Evolutionary conservation across 805 yeast species (phyloP).

Genomic region (Peterozyma xylosa): DNA sequence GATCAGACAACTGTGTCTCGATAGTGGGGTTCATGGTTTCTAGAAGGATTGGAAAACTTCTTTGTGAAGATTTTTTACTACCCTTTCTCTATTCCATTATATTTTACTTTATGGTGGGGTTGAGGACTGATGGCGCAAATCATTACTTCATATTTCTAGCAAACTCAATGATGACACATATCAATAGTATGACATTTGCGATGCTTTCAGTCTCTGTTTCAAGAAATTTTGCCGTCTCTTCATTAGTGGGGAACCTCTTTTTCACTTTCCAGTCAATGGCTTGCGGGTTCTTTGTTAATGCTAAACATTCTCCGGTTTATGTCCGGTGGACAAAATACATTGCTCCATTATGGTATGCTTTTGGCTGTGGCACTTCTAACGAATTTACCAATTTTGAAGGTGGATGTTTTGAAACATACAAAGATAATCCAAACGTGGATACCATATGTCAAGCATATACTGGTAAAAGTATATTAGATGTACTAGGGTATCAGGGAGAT

Average conservation of each 20-base stretch:
- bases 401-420: slow-evolving; percentile 37
- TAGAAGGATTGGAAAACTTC: slow-evolving; percentile 55
- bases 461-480: slow-evolving; percentile 45
- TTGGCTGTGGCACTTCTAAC: slow-evolving; percentile 60
- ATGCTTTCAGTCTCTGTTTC: slow-evolving; percentile 45
- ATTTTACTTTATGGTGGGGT: slow-evolving; percentile 74
- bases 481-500: slow-evolving; percentile 49
- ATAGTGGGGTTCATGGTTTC: slow-evolving; percentile 60
- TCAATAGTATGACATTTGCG: slow-evolving; percentile 50
- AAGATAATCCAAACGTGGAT: slow-evolving; percentile 20
- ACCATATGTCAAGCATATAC: slow-evolving; percentile 37
- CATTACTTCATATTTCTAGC: slow-evolving; percentile 60
- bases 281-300: slow-evolving; percentile 75
- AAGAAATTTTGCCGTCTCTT: slow-evolving; percentile 54
- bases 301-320: slow-evolving; percentile 71
- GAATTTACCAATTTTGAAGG: slow-evolving; percentile 59
- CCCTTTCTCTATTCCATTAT: slow-evolving; percentile 51
- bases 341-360: slow-evolving; percentile 72
- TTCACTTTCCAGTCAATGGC: slow-evolving; percentile 72
- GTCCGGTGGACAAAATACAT: slow-evolving; percentile 79
- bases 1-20: slow-evolving; percentile 61
- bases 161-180: slow-evolving; percentile 45
- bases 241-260: slow-evolving; percentile 52
- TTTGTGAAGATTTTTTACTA: slow-evolving; percentile 63
- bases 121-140: slow-evolving; percentile 35